Conservation (phyloP, 1,284 basidiomycete genomes). For the Naganishia albida region DNA sequence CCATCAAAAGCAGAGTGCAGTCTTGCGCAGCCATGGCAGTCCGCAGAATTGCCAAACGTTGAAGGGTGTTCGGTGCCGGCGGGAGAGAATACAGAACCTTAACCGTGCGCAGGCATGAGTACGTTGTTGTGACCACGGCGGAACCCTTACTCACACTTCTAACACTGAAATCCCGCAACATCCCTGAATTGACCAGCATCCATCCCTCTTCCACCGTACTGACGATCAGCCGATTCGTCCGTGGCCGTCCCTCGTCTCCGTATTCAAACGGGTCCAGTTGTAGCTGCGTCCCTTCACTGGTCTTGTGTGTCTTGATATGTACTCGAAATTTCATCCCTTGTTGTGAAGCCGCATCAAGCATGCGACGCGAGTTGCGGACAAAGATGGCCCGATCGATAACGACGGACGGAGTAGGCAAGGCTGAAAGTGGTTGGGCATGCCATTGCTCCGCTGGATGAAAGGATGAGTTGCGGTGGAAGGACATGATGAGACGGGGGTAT, state of each 20-base stretch:
- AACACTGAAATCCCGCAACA: constrained; percentile 70
- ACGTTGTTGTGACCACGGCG: too few species aligned
- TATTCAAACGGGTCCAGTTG: constrained; percentile 64
- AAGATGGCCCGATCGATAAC: constrained; percentile 73
- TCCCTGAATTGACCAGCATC: constrained; percentile 67
- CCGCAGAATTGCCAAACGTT: constrained; percentile 66
- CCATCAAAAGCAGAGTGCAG: constrained; percentile 65
- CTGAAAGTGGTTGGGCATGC: constrained; percentile 53
- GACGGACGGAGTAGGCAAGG: constrained; percentile 72
- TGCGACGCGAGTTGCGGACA: constrained; percentile 68
- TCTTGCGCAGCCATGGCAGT: constrained; percentile 61
- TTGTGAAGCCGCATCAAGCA: constrained; percentile 65
- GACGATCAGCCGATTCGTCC: constrained; percentile 63
- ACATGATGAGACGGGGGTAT: neutral
- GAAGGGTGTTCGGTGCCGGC: constrained; percentile 67
- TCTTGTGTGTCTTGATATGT: constrained; percentile 76
- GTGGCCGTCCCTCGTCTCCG: constrained; percentile 33
- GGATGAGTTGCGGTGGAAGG: constrained; percentile 10
- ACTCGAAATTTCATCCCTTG: constrained; percentile 73
- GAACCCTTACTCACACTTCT: constrained; percentile 62
- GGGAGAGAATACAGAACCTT: constrained; percentile 74
- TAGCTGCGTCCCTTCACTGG: constrained; percentile 68
- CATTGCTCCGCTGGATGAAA: constrained; percentile 17
- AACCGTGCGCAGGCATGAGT: too few species aligned
- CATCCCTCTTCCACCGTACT: constrained; percentile 80